A percentile compares a stretch with the other conserved stretches of the same genome.
Evolutionary conservation across 768 basidiomycete species (phyloP).

Genomic region (Phaffia tasmanica): DNA sequence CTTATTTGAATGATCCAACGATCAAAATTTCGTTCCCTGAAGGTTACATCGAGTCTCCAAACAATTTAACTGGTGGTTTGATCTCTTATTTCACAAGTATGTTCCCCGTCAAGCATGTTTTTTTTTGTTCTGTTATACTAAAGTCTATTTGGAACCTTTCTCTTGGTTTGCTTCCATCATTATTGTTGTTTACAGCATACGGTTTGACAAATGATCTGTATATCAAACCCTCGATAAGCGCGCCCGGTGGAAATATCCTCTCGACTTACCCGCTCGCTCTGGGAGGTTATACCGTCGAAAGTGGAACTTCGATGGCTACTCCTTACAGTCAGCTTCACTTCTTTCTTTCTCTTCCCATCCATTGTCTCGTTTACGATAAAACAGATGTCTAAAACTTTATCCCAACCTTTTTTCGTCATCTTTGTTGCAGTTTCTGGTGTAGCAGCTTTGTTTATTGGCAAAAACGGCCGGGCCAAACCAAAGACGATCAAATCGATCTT

Average conservation of each 20-base stretch:
- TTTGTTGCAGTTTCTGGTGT: slow-evolving; percentile 34
- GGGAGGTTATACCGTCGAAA: slow-evolving; percentile 17
- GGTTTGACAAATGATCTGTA: too few relatives aligned
- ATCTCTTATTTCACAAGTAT: too few relatives aligned
- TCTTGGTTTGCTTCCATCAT: too few relatives aligned
- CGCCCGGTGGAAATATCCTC: slow-evolving; percentile 39
- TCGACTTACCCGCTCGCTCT: too few relatives aligned
- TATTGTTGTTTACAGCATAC: too few relatives aligned
- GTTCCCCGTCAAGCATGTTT: too few relatives aligned
- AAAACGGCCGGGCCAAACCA: slow-evolving; percentile 30
- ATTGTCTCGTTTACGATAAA: too few relatives aligned
- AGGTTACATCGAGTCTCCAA: slow-evolving; percentile 38
- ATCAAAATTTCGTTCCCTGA: slow-evolving; percentile 15
- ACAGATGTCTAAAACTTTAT: too few relatives aligned
- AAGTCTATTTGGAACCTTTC: too few relatives aligned
- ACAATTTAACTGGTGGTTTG: slow-evolving; percentile 46
- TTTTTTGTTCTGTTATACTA: slow-evolving; percentile 47
- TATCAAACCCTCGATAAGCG: slow-evolving; percentile 24
- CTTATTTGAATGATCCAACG: background rate
- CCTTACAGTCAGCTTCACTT: background rate
- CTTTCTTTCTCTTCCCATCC: slow-evolving; percentile 20
- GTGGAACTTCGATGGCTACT: slow-evolving; percentile 27
- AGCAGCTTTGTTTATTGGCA: slow-evolving; percentile 37
- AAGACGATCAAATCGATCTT: slow-evolving; percentile 29
- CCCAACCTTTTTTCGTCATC: too few relatives aligned